Conservation (phyloP, 2,329 filamentous ascomycete genomes). For the Alternaria postmessia region DNA sequence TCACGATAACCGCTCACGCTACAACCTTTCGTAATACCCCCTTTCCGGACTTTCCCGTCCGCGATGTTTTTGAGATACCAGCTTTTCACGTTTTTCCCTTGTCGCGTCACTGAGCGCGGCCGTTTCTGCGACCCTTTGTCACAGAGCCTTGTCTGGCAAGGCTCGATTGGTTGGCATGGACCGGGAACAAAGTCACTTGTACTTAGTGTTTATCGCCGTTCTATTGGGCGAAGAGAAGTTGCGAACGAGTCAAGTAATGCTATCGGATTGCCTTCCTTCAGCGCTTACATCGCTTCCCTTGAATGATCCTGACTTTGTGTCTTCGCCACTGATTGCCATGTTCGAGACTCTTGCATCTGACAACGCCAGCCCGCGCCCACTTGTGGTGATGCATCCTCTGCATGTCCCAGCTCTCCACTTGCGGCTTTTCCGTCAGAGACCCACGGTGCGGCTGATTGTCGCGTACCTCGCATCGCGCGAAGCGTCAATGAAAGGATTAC, state of each 20-base stretch:
- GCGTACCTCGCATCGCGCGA: constrained; percentile 13
- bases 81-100: constrained; percentile 7
- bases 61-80: constrained; percentile 20
- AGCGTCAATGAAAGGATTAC: constrained; percentile 5
- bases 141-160: constrained; percentile 13
- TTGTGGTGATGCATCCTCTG: not conserved
- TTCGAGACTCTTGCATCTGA: constrained; percentile 7
- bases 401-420: not conserved
- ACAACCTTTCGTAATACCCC: constrained; percentile 22
- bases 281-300: constrained; percentile 22
- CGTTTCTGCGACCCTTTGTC: constrained; percentile 19
- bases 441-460: constrained; percentile 2
- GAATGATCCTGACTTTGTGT: not conserved
- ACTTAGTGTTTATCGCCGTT: constrained; percentile 11
- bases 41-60: constrained; percentile 10
- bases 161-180: constrained; percentile 17
- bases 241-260: constrained; percentile 15
- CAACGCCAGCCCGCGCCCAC: constrained; percentile 6
- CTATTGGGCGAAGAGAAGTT: constrained; percentile 17
- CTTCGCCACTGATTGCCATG: constrained; percentile 4
- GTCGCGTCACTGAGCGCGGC: constrained; percentile 7
- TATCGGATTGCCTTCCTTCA: constrained; percentile 16
- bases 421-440: constrained; percentile 1
- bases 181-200: constrained; percentile 9
- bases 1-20: constrained; percentile 3